Base-by-base conservation (phyloP, 768 basidiomycete genomes). In the Tricholoma sp. region DNA sequence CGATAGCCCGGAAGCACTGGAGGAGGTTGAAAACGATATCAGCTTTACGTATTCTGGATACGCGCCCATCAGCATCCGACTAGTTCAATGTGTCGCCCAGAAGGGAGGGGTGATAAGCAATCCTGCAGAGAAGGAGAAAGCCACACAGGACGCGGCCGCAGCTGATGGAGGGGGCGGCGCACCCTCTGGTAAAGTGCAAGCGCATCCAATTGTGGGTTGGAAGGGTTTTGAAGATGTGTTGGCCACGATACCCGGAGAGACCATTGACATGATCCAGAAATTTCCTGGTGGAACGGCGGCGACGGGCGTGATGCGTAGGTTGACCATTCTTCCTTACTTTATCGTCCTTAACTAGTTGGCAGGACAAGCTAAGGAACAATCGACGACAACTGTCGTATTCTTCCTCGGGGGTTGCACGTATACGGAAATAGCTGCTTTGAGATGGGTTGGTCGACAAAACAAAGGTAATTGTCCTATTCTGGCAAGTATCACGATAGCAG, bases 361-460 rank as follows among this genome's bases (percentile, higher is more conserved):
- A 84, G 82, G 78, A 54, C 73, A 72, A 57, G 70, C 79, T 1
- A 77, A 76, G 51, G 89, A 87, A 59, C 80, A 82, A 64, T 74
- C 81, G 2, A 89, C 85, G 7, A 96, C 88, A 5, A 96, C 94
- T 2, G 82, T 96, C 16, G 90, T 99, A 9, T 97, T 98, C 74
- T 98, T 98, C 82, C 73, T 98, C 31, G 97, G 97, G 24, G 97
- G 96, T 4, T 94, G 94, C 69, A 99, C 97, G 11, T 97, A 91
- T 64, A 96, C 96, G 8, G 97, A 98, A 75, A 94, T 98, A 58
- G 88, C 97, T 35, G 96, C 96, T 5, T 69, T 99, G 62, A 80
- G 97, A 68, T 97, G 94, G 93, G 88, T 96, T 66, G 81, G 85
- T 56, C 82, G 86, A 63, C 93, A 94, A 69, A 88, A 88, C 62